phyloP scores from a whole-genome alignment of 768 basidiomycete species.

The Asterophora parasitica region DNA sequence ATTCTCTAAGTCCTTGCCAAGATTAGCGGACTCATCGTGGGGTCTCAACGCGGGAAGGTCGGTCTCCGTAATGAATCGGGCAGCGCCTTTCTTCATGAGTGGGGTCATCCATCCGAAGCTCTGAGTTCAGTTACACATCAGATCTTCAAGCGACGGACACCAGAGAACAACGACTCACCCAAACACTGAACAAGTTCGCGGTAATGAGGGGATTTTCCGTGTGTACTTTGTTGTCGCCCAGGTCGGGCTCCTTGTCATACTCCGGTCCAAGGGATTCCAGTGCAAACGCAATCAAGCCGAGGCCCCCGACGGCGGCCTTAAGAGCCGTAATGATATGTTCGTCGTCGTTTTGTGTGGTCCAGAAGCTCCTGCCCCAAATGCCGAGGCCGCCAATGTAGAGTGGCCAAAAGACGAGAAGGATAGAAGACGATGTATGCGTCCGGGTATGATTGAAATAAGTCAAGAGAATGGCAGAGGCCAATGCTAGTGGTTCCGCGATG shows the following conservation, averaged over 20 bases:
- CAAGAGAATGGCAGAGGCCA: slow-evolving; percentile 44
- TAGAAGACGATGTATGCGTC: slow-evolving; percentile 62
- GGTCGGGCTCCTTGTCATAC: slow-evolving; percentile 25
- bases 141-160: background rate
- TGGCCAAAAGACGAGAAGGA: slow-evolving; percentile 83
- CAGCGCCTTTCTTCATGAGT: slow-evolving; percentile 65
- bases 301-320: slow-evolving; percentile 34
- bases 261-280: slow-evolving; percentile 73
- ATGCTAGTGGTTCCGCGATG: slow-evolving; percentile 52
- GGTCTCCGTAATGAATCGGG: slow-evolving; percentile 70
- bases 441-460: slow-evolving; percentile 69
- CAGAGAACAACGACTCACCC: slow-evolving; percentile 32
- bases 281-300: slow-evolving; percentile 52
- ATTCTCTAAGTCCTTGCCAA: slow-evolving; percentile 55
- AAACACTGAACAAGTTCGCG: slow-evolving; percentile 78
- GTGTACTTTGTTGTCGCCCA: slow-evolving; percentile 30
- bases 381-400: slow-evolving; percentile 44
- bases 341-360: slow-evolving; percentile 26
- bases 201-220: slow-evolving; percentile 68
- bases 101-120: slow-evolving; percentile 86
- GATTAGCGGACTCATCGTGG: slow-evolving; percentile 62
- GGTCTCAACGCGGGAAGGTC: slow-evolving; percentile 77
- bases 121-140: slow-evolving; percentile 22
- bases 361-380: slow-evolving; percentile 59
- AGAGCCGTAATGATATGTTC: slow-evolving; percentile 35